Base-by-base conservation (phyloP, 2,329 filamentous ascomycete species). In the Furcasterigmium furcatum region DNA sequence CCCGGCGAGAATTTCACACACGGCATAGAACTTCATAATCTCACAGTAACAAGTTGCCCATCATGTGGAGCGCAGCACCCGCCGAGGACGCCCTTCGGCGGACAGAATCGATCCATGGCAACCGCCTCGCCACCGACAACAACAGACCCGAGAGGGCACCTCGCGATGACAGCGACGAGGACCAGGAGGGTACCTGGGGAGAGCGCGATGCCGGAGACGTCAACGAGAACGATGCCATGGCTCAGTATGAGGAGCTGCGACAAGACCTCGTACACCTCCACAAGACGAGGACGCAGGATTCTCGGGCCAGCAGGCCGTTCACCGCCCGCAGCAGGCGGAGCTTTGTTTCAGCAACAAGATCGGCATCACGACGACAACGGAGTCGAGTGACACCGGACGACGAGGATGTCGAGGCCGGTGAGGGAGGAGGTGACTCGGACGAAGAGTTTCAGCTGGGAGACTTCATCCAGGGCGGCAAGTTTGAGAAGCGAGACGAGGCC, bases 151-250 rank as follows among this genome's bases (percentile, higher is more conserved):
- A 14, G 9, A 36, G 16, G 12, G 34, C 16, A 10, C 9, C 34
- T 10, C 34, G n/a, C 34, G 41, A 38, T 21, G 50, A 52, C 30
- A 55, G 43, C 46, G 53, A 55, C 35, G 45, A 54, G 18, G 51
- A 54, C 19, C 40, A 44, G 9, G 55, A 59, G 16, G 63, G 63
- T 5, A 64, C 61, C 13, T 70, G 66, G 66, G 66, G 66, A 7
- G 66, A 69, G 43, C 60, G 60, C 3, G 60, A 63, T 38, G 63
- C 59, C 9, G 61, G 63, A 14, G 63, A 59, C 13, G 52, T 69
- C 39, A 58, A 60, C 14, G 56, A 65, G 45, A 53, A 58, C 9
- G 56, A 58, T 9, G 66, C 66, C 2, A 57, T 59, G 48, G 56
- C 65, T 34, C 59, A 68, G 51, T 59, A 68, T 22, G 62, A 69